phyloP scores from a whole-genome alignment of 208 protist genomes.

The Naegleria fowleri region DNA sequence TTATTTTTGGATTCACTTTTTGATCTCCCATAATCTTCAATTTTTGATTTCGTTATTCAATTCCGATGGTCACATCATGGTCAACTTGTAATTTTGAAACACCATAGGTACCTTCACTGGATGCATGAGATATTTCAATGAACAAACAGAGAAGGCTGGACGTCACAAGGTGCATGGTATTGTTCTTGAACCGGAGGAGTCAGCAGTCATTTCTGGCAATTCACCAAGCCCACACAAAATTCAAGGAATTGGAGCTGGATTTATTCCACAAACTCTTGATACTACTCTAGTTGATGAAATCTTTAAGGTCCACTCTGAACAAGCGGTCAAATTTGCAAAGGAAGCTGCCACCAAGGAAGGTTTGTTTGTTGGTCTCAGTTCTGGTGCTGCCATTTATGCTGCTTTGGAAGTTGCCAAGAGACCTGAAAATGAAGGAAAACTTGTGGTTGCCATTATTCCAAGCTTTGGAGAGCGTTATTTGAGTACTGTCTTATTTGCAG shows the following conservation, averaged over 20 bases:
- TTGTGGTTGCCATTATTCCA: slow-evolving; percentile 73
- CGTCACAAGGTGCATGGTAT: slow-evolving; percentile 51
- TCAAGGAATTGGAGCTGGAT: slow-evolving; percentile 79
- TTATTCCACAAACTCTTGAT: slow-evolving; percentile 68
- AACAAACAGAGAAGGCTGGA: slow-evolving; percentile 37
- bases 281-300: slow-evolving; percentile 60
- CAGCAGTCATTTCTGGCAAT: slow-evolving; percentile 66
- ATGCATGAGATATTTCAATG: slow-evolving; percentile 31
- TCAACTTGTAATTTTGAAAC: no score
- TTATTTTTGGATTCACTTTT: no score
- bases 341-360: slow-evolving; percentile 67
- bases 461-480: slow-evolving; percentile 80
- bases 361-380: slow-evolving; percentile 68
- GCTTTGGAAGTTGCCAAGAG: slow-evolving; percentile 66
- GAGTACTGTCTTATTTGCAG: slow-evolving; percentile 65
- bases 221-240: slow-evolving; percentile 71
- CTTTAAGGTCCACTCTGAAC: slow-evolving; percentile 59
- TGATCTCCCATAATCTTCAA: no score
- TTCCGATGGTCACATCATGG: no score
- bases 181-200: slow-evolving; percentile 72
- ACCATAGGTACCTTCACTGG: slow-evolving; percentile 30
- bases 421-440: slow-evolving; percentile 73
- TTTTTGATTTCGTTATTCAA: no score
- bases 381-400: slow-evolving; percentile 69
- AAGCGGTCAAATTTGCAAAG: slow-evolving; percentile 59